Evolutionary conservation across 192 early-diverging fungal species (phyloP).

Genomic region (Coemansia sp.): DNA sequence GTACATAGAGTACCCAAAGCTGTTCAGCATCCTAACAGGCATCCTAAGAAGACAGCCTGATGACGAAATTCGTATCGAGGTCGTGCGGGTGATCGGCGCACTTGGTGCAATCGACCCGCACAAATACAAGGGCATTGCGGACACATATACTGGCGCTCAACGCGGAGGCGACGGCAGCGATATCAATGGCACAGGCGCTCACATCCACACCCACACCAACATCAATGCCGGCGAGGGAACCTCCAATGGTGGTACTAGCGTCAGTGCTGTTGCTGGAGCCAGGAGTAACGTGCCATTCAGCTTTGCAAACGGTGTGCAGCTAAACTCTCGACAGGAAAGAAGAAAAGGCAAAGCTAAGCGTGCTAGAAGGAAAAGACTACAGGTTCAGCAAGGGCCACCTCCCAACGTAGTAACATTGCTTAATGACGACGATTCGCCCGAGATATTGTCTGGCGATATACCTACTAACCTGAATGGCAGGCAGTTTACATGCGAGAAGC

Average conservation of each 20-base stretch:
- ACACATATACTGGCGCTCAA: neutral
- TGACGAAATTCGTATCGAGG: slow-evolving; percentile 71
- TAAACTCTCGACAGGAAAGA: neutral
- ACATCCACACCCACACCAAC: neutral
- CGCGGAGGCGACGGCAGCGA: neutral
- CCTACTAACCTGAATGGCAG: slow-evolving; percentile 11
- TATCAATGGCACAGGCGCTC: neutral
- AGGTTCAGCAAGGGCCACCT: slow-evolving; percentile 9
- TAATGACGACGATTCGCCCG: slow-evolving; percentile 12
- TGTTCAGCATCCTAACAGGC: slow-evolving; percentile 73
- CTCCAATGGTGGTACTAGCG: neutral
- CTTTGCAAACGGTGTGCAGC: neutral
- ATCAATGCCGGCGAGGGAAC: neutral
- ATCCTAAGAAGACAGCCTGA: slow-evolving; percentile 83
- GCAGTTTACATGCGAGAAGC: slow-evolving; percentile 61
- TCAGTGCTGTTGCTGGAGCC: neutral
- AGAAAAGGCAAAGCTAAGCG: neutral
- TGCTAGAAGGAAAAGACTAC: neutral
- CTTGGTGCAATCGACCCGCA: slow-evolving; percentile 96
- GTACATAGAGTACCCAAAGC: slow-evolving; percentile 82
- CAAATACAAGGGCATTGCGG: slow-evolving; percentile 43
- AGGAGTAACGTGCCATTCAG: neutral
- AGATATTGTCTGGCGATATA: slow-evolving; percentile 19
- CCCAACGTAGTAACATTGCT: slow-evolving; percentile 24
- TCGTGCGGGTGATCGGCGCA: slow-evolving; percentile 88